Evolutionary conservation across 2,329 filamentous ascomycete genomes (phyloP).

Genomic region (Aphanoascus verrucosus): DNA sequence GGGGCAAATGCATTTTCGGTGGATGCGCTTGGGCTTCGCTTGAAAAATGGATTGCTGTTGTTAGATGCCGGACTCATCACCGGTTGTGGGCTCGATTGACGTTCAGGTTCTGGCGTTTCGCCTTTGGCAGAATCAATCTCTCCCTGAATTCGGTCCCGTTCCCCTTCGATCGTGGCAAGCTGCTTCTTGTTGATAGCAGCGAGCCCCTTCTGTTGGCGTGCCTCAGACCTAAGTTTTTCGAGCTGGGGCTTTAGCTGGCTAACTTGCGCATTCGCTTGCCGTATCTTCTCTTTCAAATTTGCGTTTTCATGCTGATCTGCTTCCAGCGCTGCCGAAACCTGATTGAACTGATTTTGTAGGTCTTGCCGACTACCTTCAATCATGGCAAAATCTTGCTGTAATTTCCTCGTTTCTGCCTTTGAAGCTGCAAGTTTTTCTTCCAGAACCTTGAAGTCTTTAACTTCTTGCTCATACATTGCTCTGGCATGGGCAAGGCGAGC

Average conservation of each 20-base stretch:
- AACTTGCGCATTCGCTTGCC: slow-evolving; percentile 70
- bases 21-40: slow-evolving; percentile 44
- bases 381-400: slow-evolving; percentile 73
- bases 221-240: slow-evolving; percentile 85
- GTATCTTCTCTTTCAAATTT: slow-evolving; percentile 76
- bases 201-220: slow-evolving; percentile 87
- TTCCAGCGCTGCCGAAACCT: slow-evolving; percentile 62
- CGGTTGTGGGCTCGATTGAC: slow-evolving; percentile 36
- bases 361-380: slow-evolving; percentile 74
- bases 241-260: slow-evolving; percentile 76
- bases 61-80: slow-evolving; percentile 57
- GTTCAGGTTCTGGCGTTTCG: slow-evolving; percentile 51
- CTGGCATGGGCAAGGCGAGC: slow-evolving; percentile 76
- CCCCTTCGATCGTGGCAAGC: slow-evolving; percentile 73
- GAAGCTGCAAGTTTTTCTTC: slow-evolving; percentile 72
- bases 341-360: slow-evolving; percentile 69
- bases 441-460: slow-evolving; percentile 69
- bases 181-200: slow-evolving; percentile 99
- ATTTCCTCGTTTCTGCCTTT: slow-evolving; percentile 68
- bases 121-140: slow-evolving; percentile 61
- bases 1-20: slow-evolving; percentile 43
- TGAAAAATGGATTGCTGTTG: slow-evolving; percentile 87
- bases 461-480: slow-evolving; percentile 84
- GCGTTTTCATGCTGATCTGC: slow-evolving; percentile 83
- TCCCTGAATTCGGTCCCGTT: slow-evolving; percentile 73